phyloP scores from a whole-genome alignment of 2,329 filamentous ascomycete species.

The Gyromitra esculenta region DNA sequence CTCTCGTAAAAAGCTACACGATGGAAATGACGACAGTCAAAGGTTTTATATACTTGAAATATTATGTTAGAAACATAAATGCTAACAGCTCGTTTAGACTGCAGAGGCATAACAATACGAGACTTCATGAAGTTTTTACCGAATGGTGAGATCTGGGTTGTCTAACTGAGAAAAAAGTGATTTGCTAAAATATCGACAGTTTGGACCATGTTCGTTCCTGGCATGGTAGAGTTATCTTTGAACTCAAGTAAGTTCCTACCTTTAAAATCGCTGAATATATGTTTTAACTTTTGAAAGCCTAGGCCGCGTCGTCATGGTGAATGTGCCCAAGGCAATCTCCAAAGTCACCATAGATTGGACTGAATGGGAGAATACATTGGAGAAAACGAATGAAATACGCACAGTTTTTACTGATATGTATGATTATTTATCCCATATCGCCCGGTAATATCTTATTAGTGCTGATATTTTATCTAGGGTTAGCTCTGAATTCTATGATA shows the following conservation, averaged over 20 bases:
- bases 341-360: conserved; percentile 47
- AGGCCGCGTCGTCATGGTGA: conserved; percentile 43
- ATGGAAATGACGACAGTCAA: conserved; percentile 34
- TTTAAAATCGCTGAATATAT: neutral
- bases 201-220: conserved; percentile 47
- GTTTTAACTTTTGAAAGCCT: conserved; percentile 35
- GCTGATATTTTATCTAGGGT: conserved; percentile 40
- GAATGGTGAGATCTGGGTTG: conserved; percentile 21
- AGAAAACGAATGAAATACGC: conserved; percentile 32
- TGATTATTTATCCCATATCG: neutral
- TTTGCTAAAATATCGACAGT: conserved; percentile 30
- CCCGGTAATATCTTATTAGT: neutral
- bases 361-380: conserved; percentile 44
- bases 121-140: conserved; percentile 21
- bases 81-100: conserved; percentile 22
- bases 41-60: conserved; percentile 20
- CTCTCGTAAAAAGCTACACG: conserved; percentile 16
- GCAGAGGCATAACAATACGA: conserved; percentile 24
- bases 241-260: conserved; percentile 38
- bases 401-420: conserved; percentile 49
- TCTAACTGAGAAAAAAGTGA: neutral
- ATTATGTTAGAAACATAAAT: neutral
- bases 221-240: conserved; percentile 50
- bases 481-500: conserved; percentile 50
- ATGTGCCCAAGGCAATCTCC: conserved; percentile 42